Evolutionary conservation across 164 flowering plant species (phyloP).

Genomic region (Magnolia officinalis): DNA sequence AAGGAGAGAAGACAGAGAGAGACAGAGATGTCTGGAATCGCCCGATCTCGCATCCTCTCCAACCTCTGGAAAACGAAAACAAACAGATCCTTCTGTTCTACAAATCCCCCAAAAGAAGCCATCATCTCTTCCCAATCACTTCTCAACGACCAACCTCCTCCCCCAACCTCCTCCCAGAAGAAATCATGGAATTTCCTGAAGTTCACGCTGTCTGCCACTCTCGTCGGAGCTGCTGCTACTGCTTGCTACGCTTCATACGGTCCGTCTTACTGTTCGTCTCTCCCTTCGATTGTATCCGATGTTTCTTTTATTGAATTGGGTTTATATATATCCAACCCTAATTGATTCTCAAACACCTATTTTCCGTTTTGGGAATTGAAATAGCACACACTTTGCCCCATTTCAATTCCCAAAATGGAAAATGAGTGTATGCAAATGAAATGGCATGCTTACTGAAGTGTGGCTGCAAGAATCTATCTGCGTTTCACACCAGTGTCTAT

Average conservation of each 20-base stretch:
- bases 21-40: constrained; percentile 30
- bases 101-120: constrained; percentile 30
- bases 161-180: constrained; percentile 14
- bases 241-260: constrained; percentile 65
- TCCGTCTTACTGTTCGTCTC: constrained; percentile 10
- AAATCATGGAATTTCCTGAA: constrained; percentile 42
- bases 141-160: constrained; percentile 19
- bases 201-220: constrained; percentile 32
- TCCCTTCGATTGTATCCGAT: not conserved
- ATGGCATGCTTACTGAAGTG: too few relatives aligned
- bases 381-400: not conserved
- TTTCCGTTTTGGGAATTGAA: not conserved
- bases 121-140: constrained; percentile 29
- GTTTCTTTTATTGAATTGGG: not conserved
- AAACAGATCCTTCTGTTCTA: constrained; percentile 13
- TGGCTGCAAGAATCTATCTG: too few relatives aligned
- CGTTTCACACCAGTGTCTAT: too few relatives aligned
- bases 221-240: constrained; percentile 46
- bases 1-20: not conserved
- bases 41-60: constrained; percentile 26
- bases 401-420: not conserved
- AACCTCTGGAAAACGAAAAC: constrained; percentile 9
- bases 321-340: not conserved
- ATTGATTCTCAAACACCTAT: not conserved
- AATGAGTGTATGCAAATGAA: not conserved